Percentiles rank a stretch among this genome's conserved stretches.
Evolutionary conservation across 2,329 filamentous ascomycete species (phyloP).

Genomic region (Pseudogymnoascus sp.): DNA sequence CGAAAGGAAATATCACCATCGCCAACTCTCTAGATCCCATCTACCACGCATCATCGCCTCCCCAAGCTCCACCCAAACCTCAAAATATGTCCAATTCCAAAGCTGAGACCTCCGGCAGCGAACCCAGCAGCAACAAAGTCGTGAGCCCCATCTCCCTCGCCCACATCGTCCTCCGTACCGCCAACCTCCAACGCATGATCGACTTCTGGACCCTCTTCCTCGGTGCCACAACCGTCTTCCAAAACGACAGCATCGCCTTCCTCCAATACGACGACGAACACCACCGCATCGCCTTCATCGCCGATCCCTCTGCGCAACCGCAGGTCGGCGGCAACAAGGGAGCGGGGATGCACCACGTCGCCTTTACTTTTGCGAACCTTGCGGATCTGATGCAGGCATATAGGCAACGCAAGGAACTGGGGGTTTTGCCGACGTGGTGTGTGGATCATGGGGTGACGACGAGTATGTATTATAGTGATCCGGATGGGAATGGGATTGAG

Average conservation of each 20-base stretch:
- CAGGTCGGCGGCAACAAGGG: slow-evolving; percentile 15
- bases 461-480: slow-evolving; percentile 42
- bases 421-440: slow-evolving; percentile 36
- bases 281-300: slow-evolving; percentile 39
- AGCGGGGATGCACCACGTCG: slow-evolving; percentile 35
- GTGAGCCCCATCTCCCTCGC: slow-evolving; percentile 16
- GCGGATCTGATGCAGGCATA: slow-evolving; percentile 33
- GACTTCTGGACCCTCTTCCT: slow-evolving; percentile 34
- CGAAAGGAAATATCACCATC: background rate
- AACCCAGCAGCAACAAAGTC: slow-evolving; percentile 11
- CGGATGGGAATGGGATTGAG: slow-evolving; percentile 42
- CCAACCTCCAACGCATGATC: slow-evolving; percentile 27
- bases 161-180: slow-evolving; percentile 27
- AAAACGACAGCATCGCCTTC: slow-evolving; percentile 30
- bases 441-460: slow-evolving; percentile 43
- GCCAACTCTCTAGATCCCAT: background rate
- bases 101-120: background rate
- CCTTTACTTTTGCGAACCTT: slow-evolving; percentile 35
- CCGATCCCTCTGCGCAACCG: slow-evolving; percentile 22
- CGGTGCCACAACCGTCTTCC: slow-evolving; percentile 26
- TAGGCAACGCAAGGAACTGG: slow-evolving; percentile 29
- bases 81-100: slow-evolving; percentile 17
- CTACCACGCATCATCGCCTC: background rate
- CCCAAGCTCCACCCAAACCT: background rate
- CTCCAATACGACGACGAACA: slow-evolving; percentile 42